These are phyloP conservation scores for Phycomyces nitens DNA, from an alignment of 192 early-diverging fungal genomes.

Conservation along the genomic window DNA sequence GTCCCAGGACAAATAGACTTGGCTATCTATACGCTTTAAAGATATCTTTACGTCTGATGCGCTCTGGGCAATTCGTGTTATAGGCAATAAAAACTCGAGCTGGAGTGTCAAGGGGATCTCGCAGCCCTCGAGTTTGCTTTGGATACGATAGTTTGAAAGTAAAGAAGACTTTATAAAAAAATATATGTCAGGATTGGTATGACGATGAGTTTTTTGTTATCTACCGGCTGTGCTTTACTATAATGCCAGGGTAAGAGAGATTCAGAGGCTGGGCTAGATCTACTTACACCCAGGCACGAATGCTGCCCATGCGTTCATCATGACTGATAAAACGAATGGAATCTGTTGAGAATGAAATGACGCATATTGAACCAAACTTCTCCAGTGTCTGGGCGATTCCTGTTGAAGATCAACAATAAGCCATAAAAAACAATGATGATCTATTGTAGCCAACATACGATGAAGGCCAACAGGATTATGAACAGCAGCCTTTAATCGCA, in stretches of 20 bases:
- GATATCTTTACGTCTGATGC: not conserved
- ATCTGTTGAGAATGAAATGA: slow-evolving; percentile 6
- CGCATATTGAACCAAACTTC: not conserved
- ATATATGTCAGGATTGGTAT: too few species aligned
- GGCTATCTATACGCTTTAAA: not conserved
- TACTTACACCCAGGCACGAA: slow-evolving; percentile 8
- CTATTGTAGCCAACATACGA: not conserved
- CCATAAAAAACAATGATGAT: slow-evolving; percentile 1
- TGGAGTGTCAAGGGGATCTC: not conserved
- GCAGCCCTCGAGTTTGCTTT: not conserved
- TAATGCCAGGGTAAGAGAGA: not conserved
- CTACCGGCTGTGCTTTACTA: slow-evolving; percentile 9
- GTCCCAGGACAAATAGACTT: not conserved
- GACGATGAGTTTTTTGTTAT: too few species aligned
- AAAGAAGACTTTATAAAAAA: not conserved
- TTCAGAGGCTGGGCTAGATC: not conserved
- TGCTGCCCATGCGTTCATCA: not conserved
- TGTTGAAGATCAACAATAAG: not conserved
- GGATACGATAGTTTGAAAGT: slow-evolving; percentile 6
- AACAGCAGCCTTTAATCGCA: slow-evolving; percentile 65
- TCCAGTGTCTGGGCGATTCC: slow-evolving; percentile 4
- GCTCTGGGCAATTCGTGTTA: not conserved
- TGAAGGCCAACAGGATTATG: slow-evolving; percentile 7
- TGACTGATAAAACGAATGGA: slow-evolving; percentile 2
- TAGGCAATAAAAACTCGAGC: not conserved